These are phyloP conservation scores for Aspergillus neotritici DNA, from an alignment of 2,329 filamentous ascomycete genomes.

Conservation along the genomic window DNA sequence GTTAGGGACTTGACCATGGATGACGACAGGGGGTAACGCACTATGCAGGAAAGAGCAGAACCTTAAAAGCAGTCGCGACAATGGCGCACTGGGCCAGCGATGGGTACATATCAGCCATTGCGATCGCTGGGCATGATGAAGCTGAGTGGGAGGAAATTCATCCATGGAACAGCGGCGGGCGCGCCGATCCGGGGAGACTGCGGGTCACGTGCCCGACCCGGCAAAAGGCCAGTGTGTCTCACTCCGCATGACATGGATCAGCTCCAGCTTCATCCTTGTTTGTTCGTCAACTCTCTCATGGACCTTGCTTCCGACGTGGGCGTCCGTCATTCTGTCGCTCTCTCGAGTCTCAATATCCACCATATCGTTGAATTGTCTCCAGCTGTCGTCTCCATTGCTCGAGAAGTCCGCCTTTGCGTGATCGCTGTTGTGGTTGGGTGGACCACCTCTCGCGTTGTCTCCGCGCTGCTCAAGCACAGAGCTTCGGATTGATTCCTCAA, in stretches of 20 bases:
- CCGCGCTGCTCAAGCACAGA: constrained; percentile 24
- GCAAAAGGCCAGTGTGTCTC: constrained; percentile 17
- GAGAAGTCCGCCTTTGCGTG: constrained; percentile 48
- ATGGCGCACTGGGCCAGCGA: constrained; percentile 84
- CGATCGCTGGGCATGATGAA: constrained; percentile 20
- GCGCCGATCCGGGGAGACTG: constrained; percentile 12
- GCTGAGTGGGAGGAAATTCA: background rate
- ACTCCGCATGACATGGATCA: too few species aligned
- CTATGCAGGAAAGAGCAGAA: constrained; percentile 92
- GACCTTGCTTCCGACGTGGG: constrained; percentile 37
- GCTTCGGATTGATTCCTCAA: constrained; percentile 10
- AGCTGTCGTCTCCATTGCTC: constrained; percentile 44
- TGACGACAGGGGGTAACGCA: constrained; percentile 50
- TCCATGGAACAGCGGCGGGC: constrained; percentile 5
- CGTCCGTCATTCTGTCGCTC: constrained; percentile 43
- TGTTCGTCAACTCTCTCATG: constrained; percentile 21
- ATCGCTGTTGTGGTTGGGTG: constrained; percentile 47
- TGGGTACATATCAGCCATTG: constrained; percentile 76
- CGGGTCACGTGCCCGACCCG: constrained; percentile 13
- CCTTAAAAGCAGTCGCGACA: constrained; percentile 80
- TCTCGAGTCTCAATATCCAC: constrained; percentile 41
- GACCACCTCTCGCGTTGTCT: constrained; percentile 36
- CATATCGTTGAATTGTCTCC: constrained; percentile 50
- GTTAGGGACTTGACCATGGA: constrained; percentile 1
- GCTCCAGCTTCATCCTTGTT: constrained; percentile 1